phyloP scores from a whole-genome alignment of 2,329 filamentous ascomycete genomes.

The Cercospora canescens region DNA sequence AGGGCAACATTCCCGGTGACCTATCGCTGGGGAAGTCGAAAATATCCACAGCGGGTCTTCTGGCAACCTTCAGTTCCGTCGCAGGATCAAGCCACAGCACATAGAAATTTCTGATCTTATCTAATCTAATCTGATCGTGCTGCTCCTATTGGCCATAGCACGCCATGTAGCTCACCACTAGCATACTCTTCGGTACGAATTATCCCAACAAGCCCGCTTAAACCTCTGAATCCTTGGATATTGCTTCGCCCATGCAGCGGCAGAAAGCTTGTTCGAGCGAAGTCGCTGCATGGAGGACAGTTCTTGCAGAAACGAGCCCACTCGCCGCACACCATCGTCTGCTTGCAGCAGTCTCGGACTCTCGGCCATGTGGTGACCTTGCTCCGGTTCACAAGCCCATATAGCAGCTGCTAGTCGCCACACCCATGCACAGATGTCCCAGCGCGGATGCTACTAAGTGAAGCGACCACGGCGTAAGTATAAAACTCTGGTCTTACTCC shows the following conservation, averaged over 20 bases:
- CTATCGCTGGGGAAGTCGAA: background rate
- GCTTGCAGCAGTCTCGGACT: background rate
- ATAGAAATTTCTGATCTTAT: background rate
- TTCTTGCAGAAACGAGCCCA: background rate
- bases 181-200: background rate
- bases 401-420: background rate
- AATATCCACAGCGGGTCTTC: background rate
- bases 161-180: background rate
- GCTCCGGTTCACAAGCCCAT: background rate
- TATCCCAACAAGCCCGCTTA: slow-evolving; percentile 3
- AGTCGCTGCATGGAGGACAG: background rate
- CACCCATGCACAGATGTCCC: background rate
- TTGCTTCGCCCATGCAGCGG: slow-evolving; percentile 1
- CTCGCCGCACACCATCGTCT: background rate
- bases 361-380: slow-evolving; percentile 4
- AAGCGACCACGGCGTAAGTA: background rate
- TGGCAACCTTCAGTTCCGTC: background rate
- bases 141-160: background rate
- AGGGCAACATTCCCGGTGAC: background rate
- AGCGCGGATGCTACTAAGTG: slow-evolving; percentile 1
- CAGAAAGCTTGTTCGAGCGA: slow-evolving; percentile 1
- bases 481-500: background rate
- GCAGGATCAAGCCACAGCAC: background rate
- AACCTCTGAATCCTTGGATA: background rate
- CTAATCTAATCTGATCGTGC: slow-evolving; percentile 1